Conservation (phyloP, 129 eudicot species). For the Helianthus tuberosus region DNA sequence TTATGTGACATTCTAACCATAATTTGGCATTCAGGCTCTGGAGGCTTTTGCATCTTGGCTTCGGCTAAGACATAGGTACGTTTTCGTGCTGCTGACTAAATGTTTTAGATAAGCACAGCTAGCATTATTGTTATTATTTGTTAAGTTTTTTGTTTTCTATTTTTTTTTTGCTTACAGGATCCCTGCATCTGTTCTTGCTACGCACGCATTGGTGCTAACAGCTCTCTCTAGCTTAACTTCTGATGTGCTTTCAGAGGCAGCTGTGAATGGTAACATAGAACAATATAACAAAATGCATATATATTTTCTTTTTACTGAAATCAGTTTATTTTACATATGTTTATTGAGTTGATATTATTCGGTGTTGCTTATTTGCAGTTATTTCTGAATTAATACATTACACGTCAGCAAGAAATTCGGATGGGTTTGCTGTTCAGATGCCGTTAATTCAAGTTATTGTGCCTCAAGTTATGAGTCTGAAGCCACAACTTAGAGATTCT, state of each 20-base stretch:
- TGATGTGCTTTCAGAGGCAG: constrained; percentile 89
- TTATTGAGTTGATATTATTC: constrained; percentile 16
- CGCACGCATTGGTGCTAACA: constrained; percentile 86
- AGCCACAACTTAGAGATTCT: constrained; percentile 89
- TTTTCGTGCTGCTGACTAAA: not conserved
- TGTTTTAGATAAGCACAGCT: not conserved
- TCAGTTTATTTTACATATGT: constrained; percentile 13
- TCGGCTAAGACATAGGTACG: constrained; percentile 93
- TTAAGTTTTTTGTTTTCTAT: not conserved
- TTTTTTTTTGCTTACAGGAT: constrained; percentile 57
- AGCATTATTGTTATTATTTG: not conserved
- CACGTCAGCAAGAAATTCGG: constrained; percentile 75
- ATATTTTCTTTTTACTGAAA: constrained; percentile 17
- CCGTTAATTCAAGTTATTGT: constrained; percentile 95
- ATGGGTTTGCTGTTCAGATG: constrained; percentile 73
- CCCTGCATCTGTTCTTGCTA: constrained; percentile 89
- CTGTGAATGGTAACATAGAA: constrained; percentile 74
- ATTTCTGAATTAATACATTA: constrained; percentile 96
- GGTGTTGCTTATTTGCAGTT: constrained; percentile 54
- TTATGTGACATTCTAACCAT: constrained; percentile 25
- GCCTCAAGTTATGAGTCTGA: constrained; percentile 87
- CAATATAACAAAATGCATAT: not conserved
- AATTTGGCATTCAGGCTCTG: constrained; percentile 62
- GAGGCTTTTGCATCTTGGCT: constrained; percentile 99
- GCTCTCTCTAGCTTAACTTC: constrained; percentile 90